Evolutionary conservation across 1,284 basidiomycete genomes (phyloP).

Genomic region (Calocybe gambosa): DNA sequence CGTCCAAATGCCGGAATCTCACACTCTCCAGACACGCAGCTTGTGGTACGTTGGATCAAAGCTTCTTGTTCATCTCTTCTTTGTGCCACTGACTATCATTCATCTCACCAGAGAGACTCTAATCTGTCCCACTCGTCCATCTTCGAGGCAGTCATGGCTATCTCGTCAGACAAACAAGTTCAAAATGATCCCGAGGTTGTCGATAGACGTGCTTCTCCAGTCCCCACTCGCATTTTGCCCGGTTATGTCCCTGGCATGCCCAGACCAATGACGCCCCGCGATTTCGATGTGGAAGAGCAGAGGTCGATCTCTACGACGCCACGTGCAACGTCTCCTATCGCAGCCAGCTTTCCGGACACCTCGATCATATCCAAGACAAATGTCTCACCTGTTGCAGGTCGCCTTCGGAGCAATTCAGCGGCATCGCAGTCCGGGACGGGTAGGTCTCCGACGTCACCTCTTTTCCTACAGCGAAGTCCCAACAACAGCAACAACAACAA

Average conservation of each 20-base stretch:
- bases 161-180: slow-evolving; percentile 54
- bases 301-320: slow-evolving; percentile 75
- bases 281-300: slow-evolving; percentile 63
- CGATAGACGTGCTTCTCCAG: slow-evolving; percentile 47
- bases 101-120: slow-evolving; percentile 25
- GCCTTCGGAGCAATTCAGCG: slow-evolving; percentile 46
- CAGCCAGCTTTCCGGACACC: slow-evolving; percentile 21
- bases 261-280: slow-evolving; percentile 76
- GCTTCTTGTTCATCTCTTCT: slow-evolving; percentile 1
- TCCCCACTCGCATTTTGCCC: slow-evolving; percentile 60
- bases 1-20: slow-evolving; percentile 29
- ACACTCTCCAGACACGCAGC: slow-evolving; percentile 12
- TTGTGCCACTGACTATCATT: slow-evolving; percentile 10
- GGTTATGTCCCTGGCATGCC: slow-evolving; percentile 88
- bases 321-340: slow-evolving; percentile 61
- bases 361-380: slow-evolving; percentile 20
- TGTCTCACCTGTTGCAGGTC: slow-evolving; percentile 17
- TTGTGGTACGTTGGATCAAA: slow-evolving; percentile 20
- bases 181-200: slow-evolving; percentile 33
- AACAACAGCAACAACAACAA: slow-evolving; percentile 22
- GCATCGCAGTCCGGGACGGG: slow-evolving; percentile 41
- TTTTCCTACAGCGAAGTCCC: slow-evolving; percentile 52
- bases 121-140: slow-evolving; percentile 27
- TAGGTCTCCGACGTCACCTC: slow-evolving; percentile 32
- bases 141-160: slow-evolving; percentile 59